These are phyloP conservation scores for Passiflora organensis DNA, from an alignment of 345 rosid species.

Conservation along the genomic window DNA sequence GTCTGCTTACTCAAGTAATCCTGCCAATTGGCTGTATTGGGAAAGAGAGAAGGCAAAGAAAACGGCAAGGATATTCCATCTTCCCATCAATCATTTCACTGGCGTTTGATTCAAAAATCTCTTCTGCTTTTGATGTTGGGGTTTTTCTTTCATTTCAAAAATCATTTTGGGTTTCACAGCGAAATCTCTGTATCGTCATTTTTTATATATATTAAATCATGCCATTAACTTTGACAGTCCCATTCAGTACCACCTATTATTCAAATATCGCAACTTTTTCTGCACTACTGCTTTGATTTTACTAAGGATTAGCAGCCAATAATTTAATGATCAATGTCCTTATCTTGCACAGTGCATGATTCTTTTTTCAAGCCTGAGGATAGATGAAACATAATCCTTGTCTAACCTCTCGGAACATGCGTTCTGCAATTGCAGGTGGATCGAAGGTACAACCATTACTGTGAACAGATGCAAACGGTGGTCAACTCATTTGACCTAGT, in stretches of 20 bases:
- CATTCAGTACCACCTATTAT: no score
- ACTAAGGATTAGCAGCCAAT: no score
- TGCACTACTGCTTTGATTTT: no score
- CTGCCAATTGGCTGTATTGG: conserved; percentile 24
- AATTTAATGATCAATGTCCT: no score
- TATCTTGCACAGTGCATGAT: no score
- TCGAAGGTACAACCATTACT: conserved; percentile 82
- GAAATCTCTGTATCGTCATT: no score
- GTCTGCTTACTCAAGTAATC: conserved; percentile 11
- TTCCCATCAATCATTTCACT: conserved; percentile 27
- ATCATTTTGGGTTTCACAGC: no score
- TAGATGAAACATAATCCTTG: no score
- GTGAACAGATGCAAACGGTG: conserved; percentile 96
- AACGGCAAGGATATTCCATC: conserved; percentile 20
- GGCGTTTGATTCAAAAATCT: conserved; percentile 20
- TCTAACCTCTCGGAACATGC: conserved; percentile 11
- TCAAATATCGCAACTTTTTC: no score
- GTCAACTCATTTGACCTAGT: conserved; percentile 92
- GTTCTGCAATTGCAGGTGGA: conserved; percentile 61
- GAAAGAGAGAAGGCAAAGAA: conserved; percentile 9
- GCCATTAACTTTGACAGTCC: no score
- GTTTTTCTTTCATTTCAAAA: conserved; percentile 19
- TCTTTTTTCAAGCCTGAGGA: no score
- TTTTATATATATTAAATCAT: no score
- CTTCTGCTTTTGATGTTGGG: conserved; percentile 1